Percentiles rank a stretch among this genome's conserved stretches.
Conservation (phyloP, 148 eudicot genomes). For the Heliamphora exappendiculata region DNA sequence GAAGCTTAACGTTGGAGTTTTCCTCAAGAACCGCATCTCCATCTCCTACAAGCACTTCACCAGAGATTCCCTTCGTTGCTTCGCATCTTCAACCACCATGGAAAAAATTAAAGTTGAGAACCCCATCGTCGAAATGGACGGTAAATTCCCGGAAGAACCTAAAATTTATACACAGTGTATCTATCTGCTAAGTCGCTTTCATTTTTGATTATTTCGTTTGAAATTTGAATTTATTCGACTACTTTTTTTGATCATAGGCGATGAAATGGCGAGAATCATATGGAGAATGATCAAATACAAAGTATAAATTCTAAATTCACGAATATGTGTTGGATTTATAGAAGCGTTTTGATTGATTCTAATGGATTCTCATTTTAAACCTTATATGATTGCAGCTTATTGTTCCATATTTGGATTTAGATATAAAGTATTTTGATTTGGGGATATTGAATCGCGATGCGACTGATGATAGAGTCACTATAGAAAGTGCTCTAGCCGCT, state of each 20-base stretch:
- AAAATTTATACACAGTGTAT: neutral
- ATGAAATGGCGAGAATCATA: constrained; percentile 69
- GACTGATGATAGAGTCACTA: constrained; percentile 58
- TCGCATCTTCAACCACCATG: constrained; percentile 25
- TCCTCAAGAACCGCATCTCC: constrained; percentile 12
- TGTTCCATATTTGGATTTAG: constrained; percentile 58
- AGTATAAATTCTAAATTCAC: constrained; percentile 16
- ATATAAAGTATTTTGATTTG: constrained; percentile 62
- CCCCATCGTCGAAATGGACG: constrained; percentile 77
- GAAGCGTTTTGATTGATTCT: neutral
- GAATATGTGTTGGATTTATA: neutral
- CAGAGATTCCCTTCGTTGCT: constrained; percentile 41
- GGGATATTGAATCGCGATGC: constrained; percentile 70
- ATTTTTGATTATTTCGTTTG: neutral
- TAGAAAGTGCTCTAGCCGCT: constrained; percentile 63
- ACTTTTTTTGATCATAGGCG: constrained; percentile 29
- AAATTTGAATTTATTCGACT: neutral
- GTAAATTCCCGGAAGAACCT: constrained; percentile 12
- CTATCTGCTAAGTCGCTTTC: too few species aligned
- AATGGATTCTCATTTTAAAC: neutral
- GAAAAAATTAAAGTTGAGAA: constrained; percentile 42
- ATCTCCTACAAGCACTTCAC: constrained; percentile 13
- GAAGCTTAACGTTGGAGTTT: constrained; percentile 6
- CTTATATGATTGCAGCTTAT: constrained; percentile 41
- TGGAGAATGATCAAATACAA: constrained; percentile 64